Conservation (phyloP, 2,329 filamentous ascomycete species). For the Paracamarosporium sp. region DNA sequence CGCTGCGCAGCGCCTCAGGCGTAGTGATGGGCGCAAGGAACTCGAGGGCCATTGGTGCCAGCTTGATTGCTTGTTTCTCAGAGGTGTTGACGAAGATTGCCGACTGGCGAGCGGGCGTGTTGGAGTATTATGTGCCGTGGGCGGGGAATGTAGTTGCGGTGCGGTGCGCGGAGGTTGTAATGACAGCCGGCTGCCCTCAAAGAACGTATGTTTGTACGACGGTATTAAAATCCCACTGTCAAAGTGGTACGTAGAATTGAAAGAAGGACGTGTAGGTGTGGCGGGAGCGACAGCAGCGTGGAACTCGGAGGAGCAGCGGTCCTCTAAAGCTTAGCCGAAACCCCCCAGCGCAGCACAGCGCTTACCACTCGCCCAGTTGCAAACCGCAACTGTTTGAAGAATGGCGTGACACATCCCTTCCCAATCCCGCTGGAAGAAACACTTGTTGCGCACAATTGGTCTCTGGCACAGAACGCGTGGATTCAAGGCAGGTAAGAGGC, state of each 20-base stretch:
- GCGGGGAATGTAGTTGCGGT: not conserved
- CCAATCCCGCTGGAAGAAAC: not conserved
- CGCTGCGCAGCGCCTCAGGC: conserved; percentile 37
- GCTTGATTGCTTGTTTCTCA: not conserved
- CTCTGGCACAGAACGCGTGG: not conserved
- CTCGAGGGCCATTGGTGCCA: conserved; percentile 30
- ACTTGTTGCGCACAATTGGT: not conserved
- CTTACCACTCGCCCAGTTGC: conserved; percentile 4
- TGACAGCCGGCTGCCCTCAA: conserved; percentile 13
- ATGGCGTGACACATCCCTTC: conserved; percentile 10
- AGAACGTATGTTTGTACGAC: not conserved
- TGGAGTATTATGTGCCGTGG: not conserved
- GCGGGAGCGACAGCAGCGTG: not conserved
- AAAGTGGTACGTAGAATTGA: conserved; percentile 10
- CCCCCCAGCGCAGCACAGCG: conserved; percentile 4
- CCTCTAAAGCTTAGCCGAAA: conserved; percentile 9
- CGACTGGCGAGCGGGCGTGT: not conserved
- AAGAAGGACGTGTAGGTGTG: not conserved
- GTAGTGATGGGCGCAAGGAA: conserved; percentile 41
- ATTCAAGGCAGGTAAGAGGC: not conserved
- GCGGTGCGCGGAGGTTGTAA: not conserved
- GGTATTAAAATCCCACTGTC: conserved; percentile 10
- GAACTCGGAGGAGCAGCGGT: not conserved
- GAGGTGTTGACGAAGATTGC: not conserved
- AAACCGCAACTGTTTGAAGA: conserved; percentile 14